Evolutionary conservation across 208 protist genomes (phyloP).

Genomic region (Leishmania amazonensis): DNA sequence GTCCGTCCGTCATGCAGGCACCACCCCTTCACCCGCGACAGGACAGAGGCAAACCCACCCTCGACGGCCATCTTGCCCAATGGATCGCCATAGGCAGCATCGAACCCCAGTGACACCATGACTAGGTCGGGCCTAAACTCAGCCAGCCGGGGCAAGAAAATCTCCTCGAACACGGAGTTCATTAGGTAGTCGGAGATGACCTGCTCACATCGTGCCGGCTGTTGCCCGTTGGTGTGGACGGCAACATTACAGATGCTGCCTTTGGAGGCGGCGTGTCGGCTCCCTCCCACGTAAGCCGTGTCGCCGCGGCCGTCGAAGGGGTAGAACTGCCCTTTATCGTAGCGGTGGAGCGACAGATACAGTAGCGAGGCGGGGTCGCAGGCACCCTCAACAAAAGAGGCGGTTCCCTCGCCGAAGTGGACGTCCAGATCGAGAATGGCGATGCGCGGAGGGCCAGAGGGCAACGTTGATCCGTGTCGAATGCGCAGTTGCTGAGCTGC

Average conservation of each 20-base stretch:
- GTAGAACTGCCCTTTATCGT: slow-evolving; percentile 74
- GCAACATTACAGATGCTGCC: slow-evolving; percentile 81
- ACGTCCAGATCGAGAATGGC: slow-evolving; percentile 92
- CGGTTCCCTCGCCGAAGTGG: slow-evolving; percentile 93
- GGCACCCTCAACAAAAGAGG: slow-evolving; percentile 82
- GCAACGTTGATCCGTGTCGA: slow-evolving; percentile 4
- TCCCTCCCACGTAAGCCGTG: slow-evolving; percentile 43
- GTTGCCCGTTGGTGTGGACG: slow-evolving; percentile 59
- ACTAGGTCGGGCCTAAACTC: slow-evolving; percentile 80
- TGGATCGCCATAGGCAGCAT: slow-evolving; percentile 91
- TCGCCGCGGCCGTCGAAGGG: slow-evolving; percentile 44
- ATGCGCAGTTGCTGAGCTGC: slow-evolving; percentile 54
- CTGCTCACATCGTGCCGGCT: slow-evolving; percentile 49
- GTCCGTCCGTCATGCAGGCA: slow-evolving; percentile 36
- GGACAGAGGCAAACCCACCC: slow-evolving; percentile 60
- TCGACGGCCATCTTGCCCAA: slow-evolving; percentile 85
- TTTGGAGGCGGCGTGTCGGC: slow-evolving; percentile 12
- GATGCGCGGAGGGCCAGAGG: slow-evolving; percentile 39
- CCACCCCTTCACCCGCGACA: slow-evolving; percentile 57
- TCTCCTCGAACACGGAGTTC: slow-evolving; percentile 40
- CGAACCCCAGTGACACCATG: slow-evolving; percentile 91
- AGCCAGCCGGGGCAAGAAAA: slow-evolving; percentile 79
- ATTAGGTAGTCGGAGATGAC: slow-evolving; percentile 84
- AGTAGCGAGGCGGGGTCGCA: slow-evolving; percentile 39
- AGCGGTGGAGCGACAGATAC: slow-evolving; percentile 88